Evolutionary conservation across 106 monocot genomes (phyloP).

Genomic region (Dendrobium nobile): DNA sequence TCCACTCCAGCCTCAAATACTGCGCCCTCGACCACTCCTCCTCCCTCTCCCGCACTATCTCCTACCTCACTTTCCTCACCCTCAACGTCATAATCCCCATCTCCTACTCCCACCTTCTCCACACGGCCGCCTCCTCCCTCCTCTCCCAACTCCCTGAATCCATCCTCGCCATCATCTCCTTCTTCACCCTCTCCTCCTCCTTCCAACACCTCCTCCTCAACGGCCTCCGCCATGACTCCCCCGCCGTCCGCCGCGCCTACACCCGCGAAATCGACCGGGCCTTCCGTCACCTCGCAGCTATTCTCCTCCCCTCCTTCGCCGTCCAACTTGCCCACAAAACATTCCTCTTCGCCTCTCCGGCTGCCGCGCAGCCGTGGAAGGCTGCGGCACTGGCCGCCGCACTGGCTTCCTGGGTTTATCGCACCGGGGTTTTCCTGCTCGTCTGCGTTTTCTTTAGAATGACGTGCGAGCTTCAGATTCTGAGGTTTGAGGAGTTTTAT

Average conservation of each 20-base stretch:
- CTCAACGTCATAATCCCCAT: constrained; percentile 43
- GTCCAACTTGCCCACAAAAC: constrained; percentile 61
- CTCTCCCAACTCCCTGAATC: constrained; percentile 54
- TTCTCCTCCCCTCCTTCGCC: constrained; percentile 58
- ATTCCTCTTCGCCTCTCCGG: constrained; percentile 34
- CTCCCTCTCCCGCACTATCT: constrained; percentile 18
- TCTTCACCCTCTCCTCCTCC: constrained; percentile 39
- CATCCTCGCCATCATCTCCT: constrained; percentile 32
- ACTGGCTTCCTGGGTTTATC: constrained; percentile 62
- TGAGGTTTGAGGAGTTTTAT: constrained; percentile 61
- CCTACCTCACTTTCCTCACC: constrained; percentile 44
- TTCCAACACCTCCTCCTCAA: constrained; percentile 61
- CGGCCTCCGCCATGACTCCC: constrained; percentile 27
- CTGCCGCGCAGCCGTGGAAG: constrained; percentile 10
- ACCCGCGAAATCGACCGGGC: constrained; percentile 41
- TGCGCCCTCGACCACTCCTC: constrained; percentile 75
- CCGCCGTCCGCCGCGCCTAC: constrained; percentile 42
- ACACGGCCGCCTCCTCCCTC: constrained; percentile 18
- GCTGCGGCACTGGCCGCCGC: constrained; percentile 27
- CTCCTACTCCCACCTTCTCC: constrained; percentile 21
- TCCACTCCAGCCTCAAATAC: constrained; percentile 56
- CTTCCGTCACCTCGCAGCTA: constrained; percentile 42
- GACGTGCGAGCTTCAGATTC: constrained; percentile 86
- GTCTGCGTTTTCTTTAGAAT: constrained; percentile 75
- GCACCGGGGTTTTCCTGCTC: constrained; percentile 66